Evolutionary conservation across 2,329 filamentous ascomycete species (phyloP), one percentile per base, ranked within the genome.

Genomic region (Bipolaris oryzae): DNA sequence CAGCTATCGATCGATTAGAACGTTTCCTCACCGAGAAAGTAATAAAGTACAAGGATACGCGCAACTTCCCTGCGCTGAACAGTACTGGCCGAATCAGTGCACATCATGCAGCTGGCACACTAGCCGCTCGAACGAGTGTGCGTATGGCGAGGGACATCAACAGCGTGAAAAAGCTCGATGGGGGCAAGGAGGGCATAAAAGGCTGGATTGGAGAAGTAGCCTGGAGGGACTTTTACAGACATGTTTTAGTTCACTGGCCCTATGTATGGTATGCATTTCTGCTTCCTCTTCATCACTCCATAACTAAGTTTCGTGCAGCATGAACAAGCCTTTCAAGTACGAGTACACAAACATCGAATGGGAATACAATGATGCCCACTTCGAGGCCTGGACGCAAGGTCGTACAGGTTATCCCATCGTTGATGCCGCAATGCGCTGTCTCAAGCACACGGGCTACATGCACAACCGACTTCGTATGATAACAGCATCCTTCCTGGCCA

Each of bases 291-390:
- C 13, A n/a, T 1, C 4, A 35, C 2, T 1, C 1, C 25, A 9
- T 25, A 15, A 13, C 49, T 57, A 47, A 58, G 33, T 48, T 7
- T n/a, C 11, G 3, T 1, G 10, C 52, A 76, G 86, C 71, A 90
- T 91, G 88, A 86, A 86, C 74, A 89, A 90, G 64, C 87, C 87
- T 1, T 90, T 89, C 81, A 96, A 96, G 69, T 89, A 89, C 34
- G 90, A 93, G 68, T 95, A 92, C 76, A 87, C 89, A 42, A 88
- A 93, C 65, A 88, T 96, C 45, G 77, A 84, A 47, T 96, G 92
- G 92, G 90, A 92, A 49, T 67, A 79, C 76, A 57, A 76, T 69
- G 33, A 70, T 74, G 48, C 65, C 58, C 53, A 80, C 71, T 95
- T 96, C 77, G 66, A 81, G 1, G 86, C 87, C 3, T 97, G 93